Evolutionary conservation across 2,329 filamentous ascomycete species (phyloP).

Genomic region (Nothophoma quercina): DNA sequence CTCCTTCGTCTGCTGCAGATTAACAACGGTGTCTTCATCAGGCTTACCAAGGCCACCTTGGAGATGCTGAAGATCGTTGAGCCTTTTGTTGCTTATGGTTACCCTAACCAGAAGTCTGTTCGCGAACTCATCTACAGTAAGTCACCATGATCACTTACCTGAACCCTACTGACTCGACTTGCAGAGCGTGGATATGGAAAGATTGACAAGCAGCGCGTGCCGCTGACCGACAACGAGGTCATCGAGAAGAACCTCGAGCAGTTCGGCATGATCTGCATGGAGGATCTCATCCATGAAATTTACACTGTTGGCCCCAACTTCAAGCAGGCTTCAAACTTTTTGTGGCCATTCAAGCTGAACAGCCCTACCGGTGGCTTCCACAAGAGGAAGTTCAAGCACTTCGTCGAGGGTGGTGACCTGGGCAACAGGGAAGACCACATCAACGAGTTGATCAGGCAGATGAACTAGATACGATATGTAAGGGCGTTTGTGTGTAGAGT

Average conservation of each 20-base stretch:
- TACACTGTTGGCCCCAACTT: slow-evolving; percentile 95
- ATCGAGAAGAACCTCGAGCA: slow-evolving; percentile 97
- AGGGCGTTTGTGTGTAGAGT: slow-evolving; percentile 14
- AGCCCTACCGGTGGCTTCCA: slow-evolving; percentile 98
- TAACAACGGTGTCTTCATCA: slow-evolving; percentile 99
- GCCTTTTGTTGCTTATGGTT: slow-evolving; percentile 98
- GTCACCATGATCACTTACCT: slow-evolving; percentile 64
- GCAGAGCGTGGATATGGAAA: slow-evolving; percentile 89
- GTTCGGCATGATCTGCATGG: slow-evolving; percentile 97
- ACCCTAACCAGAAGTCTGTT: slow-evolving; percentile 98
- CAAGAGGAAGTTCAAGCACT: slow-evolving; percentile 98
- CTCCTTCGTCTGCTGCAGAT: slow-evolving; percentile 99
- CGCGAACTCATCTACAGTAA: slow-evolving; percentile 99
- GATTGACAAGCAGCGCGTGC: slow-evolving; percentile 96
- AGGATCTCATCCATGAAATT: slow-evolving; percentile 98
- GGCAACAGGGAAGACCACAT: slow-evolving; percentile 99
- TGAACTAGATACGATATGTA: slow-evolving; percentile 75
- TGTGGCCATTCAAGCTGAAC: slow-evolving; percentile 99
- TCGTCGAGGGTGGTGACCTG: slow-evolving; percentile 96
- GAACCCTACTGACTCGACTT: slow-evolving; percentile 17
- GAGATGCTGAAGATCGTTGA: slow-evolving; percentile 99
- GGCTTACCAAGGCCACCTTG: slow-evolving; percentile 93
- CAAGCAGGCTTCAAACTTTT: slow-evolving; percentile 99
- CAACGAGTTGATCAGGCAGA: slow-evolving; percentile 94
- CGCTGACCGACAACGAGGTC: slow-evolving; percentile 96